A percentile compares a stretch with the other conserved stretches of the same genome.
Conservation (phyloP, 2,329 filamentous ascomycete species). For the Rhynchosporium agropyri region DNA sequence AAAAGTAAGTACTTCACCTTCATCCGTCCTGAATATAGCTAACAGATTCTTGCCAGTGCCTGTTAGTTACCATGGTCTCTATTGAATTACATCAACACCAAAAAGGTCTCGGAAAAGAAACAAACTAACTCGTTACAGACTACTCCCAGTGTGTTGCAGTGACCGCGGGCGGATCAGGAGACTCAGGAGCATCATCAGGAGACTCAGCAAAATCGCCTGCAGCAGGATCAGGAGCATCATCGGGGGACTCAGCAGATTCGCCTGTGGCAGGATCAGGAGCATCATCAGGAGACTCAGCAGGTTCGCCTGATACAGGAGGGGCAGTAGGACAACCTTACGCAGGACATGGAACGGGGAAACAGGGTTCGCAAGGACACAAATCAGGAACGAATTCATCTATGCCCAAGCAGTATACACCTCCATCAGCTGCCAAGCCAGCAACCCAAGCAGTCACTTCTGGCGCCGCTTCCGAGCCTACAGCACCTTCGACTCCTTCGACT, state of each 20-base stretch:
- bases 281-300: no score
- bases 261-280: constrained; percentile 11
- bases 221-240: background rate
- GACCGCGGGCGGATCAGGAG: constrained; percentile 2
- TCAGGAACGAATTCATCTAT: no score
- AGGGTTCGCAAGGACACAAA: no score
- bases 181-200: constrained; percentile 7
- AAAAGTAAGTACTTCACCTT: constrained; percentile 20
- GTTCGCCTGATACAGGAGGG: no score
- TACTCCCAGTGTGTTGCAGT: constrained; percentile 37
- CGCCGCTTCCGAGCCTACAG: no score
- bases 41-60: background rate
- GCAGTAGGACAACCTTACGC: no score
- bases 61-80: background rate
- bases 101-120: background rate
- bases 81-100: background rate
- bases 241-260: no score
- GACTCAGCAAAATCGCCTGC: constrained; percentile 14
- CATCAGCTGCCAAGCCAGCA: no score
- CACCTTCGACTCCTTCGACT: no score
- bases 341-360: no score
- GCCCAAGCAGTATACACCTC: no score
- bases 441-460: no score
- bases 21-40: background rate
- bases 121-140: constrained; percentile 12